phyloP scores from a whole-genome alignment of 371 early-diverging fungal species.

The Lichtheimia hyalospora region DNA sequence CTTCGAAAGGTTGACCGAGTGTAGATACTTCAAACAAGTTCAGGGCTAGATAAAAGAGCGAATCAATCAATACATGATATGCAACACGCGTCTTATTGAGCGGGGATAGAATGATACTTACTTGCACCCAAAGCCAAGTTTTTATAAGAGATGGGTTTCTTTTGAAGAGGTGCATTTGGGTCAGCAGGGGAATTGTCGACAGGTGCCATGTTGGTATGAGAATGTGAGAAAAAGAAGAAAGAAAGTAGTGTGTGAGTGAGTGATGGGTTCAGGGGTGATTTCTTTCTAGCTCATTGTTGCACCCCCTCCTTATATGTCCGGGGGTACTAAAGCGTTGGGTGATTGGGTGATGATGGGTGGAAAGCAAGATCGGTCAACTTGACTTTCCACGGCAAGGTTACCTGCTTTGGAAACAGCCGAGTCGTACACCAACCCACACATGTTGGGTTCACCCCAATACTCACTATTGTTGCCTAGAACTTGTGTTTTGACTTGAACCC shows the following conservation, averaged over 20 bases:
- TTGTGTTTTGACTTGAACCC: no score
- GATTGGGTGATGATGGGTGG: background rate
- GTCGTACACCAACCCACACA: background rate
- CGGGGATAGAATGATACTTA: background rate
- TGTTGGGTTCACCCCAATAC: conserved; percentile 1
- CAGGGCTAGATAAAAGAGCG: conserved; percentile 28
- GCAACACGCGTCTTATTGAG: background rate
- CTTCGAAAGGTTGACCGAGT: conserved; percentile 90
- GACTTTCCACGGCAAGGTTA: conserved; percentile 9
- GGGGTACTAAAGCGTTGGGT: background rate
- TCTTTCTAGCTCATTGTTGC: conserved; percentile 5
- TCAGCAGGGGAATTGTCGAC: conserved; percentile 23
- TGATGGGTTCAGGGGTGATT: background rate
- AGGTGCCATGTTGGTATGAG: conserved; percentile 17
- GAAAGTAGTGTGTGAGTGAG: background rate
- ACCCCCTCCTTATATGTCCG: conserved; percentile 1
- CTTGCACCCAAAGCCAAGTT: conserved; percentile 66
- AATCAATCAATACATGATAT: background rate
- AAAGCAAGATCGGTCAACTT: background rate
- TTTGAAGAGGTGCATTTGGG: conserved; percentile 44
- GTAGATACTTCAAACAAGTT: conserved; percentile 87
- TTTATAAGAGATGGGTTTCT: conserved; percentile 58
- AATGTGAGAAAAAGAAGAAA: background rate
- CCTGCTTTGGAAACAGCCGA: conserved; percentile 10
- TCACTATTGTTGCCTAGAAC: background rate